phyloP scores from a whole-genome alignment of 768 basidiomycete genomes.

The Tricholoma sp. region DNA sequence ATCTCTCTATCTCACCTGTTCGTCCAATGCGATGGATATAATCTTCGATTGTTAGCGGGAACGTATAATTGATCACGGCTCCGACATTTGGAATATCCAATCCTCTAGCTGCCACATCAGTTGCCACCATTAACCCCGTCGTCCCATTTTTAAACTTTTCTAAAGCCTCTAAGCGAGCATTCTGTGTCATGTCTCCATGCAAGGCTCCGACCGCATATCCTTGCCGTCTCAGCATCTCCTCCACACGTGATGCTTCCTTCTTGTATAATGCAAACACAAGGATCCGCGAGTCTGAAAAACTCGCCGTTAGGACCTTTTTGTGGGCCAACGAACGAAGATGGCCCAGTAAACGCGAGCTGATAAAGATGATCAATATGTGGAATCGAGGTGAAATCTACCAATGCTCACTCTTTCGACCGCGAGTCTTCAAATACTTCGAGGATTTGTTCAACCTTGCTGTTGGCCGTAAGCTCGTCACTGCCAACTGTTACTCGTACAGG shows the following conservation, averaged over 20 bases:
- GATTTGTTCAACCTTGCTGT: constrained; percentile 86
- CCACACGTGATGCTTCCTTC: constrained; percentile 92
- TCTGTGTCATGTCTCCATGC: constrained; percentile 90
- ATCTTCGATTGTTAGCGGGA: constrained; percentile 93
- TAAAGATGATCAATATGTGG: constrained; percentile 1
- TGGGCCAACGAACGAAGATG: constrained; percentile 51
- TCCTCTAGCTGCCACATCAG: constrained; percentile 95
- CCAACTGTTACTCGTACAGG: constrained; percentile 93
- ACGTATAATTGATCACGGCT: constrained; percentile 95
- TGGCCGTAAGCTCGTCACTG: constrained; percentile 91
- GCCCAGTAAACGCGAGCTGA: constrained; percentile 55
- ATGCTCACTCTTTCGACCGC: constrained; percentile 78
- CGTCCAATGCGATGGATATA: constrained; percentile 89
- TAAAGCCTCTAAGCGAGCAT: constrained; percentile 76
- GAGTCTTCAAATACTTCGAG: constrained; percentile 90
- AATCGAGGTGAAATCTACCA: background rate
- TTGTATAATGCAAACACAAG: constrained; percentile 97
- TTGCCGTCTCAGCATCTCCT: constrained; percentile 65
- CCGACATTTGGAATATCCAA: constrained; percentile 96
- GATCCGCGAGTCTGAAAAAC: constrained; percentile 57
- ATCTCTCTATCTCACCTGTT: constrained; percentile 50
- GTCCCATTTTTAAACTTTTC: constrained; percentile 82
- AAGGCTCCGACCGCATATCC: constrained; percentile 78
- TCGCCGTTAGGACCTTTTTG: constrained; percentile 54
- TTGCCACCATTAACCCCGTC: constrained; percentile 85